Conservation (phyloP, 192 early-diverging fungal species). For the Coemansia sp. region DNA sequence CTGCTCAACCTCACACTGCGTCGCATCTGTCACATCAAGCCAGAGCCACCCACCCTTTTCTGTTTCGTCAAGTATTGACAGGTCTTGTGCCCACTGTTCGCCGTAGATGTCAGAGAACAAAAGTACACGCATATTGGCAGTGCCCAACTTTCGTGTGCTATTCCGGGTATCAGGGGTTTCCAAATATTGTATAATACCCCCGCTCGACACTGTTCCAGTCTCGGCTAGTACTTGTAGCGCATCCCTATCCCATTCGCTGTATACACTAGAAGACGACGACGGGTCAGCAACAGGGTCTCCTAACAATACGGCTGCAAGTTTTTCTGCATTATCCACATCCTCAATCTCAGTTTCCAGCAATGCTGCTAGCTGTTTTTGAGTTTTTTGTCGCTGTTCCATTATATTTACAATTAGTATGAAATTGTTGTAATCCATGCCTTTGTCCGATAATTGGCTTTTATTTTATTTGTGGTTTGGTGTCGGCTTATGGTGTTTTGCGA, state of each 20-base stretch:
- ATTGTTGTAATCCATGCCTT: background rate
- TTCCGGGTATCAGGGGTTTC: background rate
- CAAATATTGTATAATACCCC: background rate
- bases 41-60: constrained; percentile 44
- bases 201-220: constrained; percentile 8
- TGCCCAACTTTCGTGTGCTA: background rate
- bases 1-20: constrained; percentile 60
- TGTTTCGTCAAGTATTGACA: background rate
- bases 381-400: background rate
- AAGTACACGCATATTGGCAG: background rate
- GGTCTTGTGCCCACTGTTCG: background rate
- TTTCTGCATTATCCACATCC: background rate
- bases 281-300: background rate
- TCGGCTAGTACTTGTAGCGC: constrained; percentile 13
- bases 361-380: background rate
- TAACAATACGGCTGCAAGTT: background rate
- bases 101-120: background rate
- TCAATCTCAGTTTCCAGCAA: background rate
- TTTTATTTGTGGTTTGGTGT: background rate
- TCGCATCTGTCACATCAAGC: constrained; percentile 65
- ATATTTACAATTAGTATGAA: background rate
- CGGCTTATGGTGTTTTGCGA: no score
- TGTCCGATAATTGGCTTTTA: background rate
- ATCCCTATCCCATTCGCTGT: constrained; percentile 15
- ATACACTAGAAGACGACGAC: background rate